Percentiles rank a stretch among this genome's conserved stretches.
Conservation (phyloP, 2,329 filamentous ascomycete genomes). For the Phialophora macrospora region DNA sequence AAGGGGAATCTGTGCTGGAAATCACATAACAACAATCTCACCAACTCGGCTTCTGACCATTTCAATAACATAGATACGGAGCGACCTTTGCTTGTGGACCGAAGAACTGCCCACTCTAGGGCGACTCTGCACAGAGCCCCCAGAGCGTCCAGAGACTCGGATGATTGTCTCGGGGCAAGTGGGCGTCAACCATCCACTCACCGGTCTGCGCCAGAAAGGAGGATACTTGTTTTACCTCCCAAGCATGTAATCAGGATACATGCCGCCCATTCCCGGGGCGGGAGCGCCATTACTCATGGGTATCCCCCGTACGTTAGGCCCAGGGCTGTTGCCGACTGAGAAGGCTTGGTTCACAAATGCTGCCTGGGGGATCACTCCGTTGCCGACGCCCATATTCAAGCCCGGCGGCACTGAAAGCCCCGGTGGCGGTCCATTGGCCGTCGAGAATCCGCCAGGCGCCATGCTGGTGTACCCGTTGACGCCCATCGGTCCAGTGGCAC, state of each 20-base stretch:
- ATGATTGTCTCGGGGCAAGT: neutral
- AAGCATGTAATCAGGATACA: slow-evolving; percentile 57
- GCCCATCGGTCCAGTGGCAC: slow-evolving; percentile 58
- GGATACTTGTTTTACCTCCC: slow-evolving; percentile 45
- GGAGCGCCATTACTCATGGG: slow-evolving; percentile 41
- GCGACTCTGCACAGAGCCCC: neutral
- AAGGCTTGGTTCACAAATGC: slow-evolving; percentile 37
- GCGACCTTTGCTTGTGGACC: slow-evolving; percentile 1
- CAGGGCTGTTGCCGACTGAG: slow-evolving; percentile 42
- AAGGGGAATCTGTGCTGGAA: slow-evolving; percentile 36
- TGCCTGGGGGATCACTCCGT: slow-evolving; percentile 27
- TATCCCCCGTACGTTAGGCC: slow-evolving; percentile 42
- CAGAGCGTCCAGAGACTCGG: neutral
- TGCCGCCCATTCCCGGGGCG: slow-evolving; percentile 43
- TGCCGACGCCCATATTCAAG: slow-evolving; percentile 53
- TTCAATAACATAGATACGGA: neutral
- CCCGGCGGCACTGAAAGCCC: slow-evolving; percentile 78
- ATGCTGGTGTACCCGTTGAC: slow-evolving; percentile 63
- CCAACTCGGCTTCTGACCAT: slow-evolving; percentile 6
- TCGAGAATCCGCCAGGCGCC: slow-evolving; percentile 66
- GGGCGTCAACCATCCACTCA: neutral
- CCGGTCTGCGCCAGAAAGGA: neutral
- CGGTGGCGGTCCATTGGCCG: slow-evolving; percentile 77
- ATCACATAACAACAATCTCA: slow-evolving; percentile 19
- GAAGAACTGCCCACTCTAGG: neutral